Base-by-base conservation (phyloP, 2,329 filamentous ascomycete species). In the Didymella lethalis region DNA sequence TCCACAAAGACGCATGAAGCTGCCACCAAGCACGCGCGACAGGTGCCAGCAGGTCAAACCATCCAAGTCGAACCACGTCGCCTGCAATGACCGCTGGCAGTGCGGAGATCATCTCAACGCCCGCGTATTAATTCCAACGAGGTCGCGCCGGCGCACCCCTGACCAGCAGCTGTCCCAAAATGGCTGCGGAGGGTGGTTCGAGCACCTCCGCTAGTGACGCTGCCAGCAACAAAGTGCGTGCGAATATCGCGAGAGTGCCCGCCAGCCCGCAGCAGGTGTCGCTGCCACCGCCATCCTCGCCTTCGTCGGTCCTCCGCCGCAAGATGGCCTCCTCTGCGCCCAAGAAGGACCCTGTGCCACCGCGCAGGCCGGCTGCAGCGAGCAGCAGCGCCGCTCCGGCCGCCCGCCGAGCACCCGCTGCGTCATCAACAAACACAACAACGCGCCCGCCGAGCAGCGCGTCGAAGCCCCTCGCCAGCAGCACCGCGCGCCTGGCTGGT, bases 251-350 rank as follows among this genome's bases (percentile, higher is more conserved):
- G 16, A 43, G 14, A n/a, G 51, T 34, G 43, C 51, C 43, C 41
- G 31, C 48, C 48, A 43, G 36, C 34, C 44, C 34, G 29, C 43
- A 52, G 54, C 48, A 48, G 34, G 48, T 25, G 23, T 40, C 44
- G 59, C 50, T 65, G 62, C 65, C 69, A 48, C 61, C 66, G 23
- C 64, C 68, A 43, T 64, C 69, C 6, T 65, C 72, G 54, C 67
- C 71, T n/a, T 65, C 72, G 28, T 67, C 70, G 32, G 64, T 68
- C 31, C 52, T 72, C 57, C 69, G 68, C 41, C 70, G 73, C 59
- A 75, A 69, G 55, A 77, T 74, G 72, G 69, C 73, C 48, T 72
- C 74, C 18, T 68, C 67, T 54, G 67, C 67, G n/a, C 60, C 69
- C 26, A 64, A 68, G 49, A 75, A 73, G 62, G 74, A 76, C 20